Percentiles rank a stretch among this genome's conserved stretches.
Conservation (phyloP, 176 grass and related monocot genomes). For the Chloris gayana region DNA sequence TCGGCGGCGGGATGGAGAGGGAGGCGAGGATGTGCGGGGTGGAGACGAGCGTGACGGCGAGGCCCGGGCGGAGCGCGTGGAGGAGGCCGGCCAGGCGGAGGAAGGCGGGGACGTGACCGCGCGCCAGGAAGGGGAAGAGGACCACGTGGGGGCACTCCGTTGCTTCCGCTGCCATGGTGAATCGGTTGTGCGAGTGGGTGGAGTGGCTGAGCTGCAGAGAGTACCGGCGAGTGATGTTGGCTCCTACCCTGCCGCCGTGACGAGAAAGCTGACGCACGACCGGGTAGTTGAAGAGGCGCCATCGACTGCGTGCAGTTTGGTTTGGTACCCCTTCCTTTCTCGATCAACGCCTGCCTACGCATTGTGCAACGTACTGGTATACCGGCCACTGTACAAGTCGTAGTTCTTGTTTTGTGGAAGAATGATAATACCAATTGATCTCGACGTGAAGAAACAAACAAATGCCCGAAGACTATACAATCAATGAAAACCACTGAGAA, state of each 20-base stretch:
- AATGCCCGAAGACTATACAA: not conserved
- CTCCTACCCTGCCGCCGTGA: not conserved
- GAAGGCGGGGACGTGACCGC: conserved; percentile 49
- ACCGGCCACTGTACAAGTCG: not conserved
- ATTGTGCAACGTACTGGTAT: not conserved
- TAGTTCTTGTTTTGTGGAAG: not conserved
- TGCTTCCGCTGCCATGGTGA: conserved; percentile 24
- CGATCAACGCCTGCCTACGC: not conserved
- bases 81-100: conserved; percentile 52
- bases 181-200: not conserved
- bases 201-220: not conserved
- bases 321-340: not conserved
- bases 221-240: not conserved
- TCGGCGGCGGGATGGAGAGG: conserved; percentile 8
- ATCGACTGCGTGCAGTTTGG: not conserved
- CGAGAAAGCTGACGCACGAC: not conserved
- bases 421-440: not conserved
- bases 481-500: not conserved
- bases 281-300: not conserved
- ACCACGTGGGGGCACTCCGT: conserved; percentile 30
- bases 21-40: conserved; percentile 22
- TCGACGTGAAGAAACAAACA: not conserved
- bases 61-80: conserved; percentile 30
- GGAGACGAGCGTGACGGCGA: conserved; percentile 30
- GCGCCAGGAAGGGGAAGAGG: conserved; percentile 55